Conservation (phyloP, 116 monocot genomes). For the Dioscorea cayenensis region DNA sequence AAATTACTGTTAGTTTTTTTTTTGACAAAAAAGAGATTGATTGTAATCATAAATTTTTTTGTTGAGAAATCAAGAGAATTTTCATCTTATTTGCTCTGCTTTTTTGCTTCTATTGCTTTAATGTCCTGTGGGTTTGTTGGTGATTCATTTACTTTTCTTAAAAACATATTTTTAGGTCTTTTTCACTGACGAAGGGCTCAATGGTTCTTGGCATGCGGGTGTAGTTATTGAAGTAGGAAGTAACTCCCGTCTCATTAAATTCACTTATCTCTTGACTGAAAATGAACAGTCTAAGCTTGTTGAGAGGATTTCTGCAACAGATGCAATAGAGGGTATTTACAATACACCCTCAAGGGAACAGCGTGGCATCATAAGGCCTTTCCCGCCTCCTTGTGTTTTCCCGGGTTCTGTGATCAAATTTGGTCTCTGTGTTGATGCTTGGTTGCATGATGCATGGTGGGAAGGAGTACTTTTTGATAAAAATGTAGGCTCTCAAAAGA, state of each 20-base stretch:
- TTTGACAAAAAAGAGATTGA: too few relatives aligned
- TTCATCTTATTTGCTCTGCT: background rate
- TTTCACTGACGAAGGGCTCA: conserved; percentile 48
- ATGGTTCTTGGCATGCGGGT: conserved; percentile 56
- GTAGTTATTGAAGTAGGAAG: conserved; percentile 13
- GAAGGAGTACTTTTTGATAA: conserved; percentile 69
- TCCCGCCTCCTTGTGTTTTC: conserved; percentile 20
- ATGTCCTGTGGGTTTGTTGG: background rate
- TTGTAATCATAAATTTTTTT: too few relatives aligned
- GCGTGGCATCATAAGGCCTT: conserved; percentile 42
- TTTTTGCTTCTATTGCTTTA: background rate
- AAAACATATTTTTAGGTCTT: conserved; percentile 27
- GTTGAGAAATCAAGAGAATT: too few relatives aligned
- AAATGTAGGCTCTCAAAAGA: conserved; percentile 14
- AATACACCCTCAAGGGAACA: conserved; percentile 4
- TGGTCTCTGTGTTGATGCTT: conserved; percentile 72
- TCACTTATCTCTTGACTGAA: conserved; percentile 33
- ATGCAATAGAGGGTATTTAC: conserved; percentile 33
- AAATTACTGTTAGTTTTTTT: too few relatives aligned
- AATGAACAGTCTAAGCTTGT: conserved; percentile 32
- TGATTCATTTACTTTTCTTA: background rate
- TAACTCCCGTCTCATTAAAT: conserved; percentile 30
- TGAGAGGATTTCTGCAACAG: conserved; percentile 31
- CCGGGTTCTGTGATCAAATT: conserved; percentile 19
- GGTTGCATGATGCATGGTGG: conserved; percentile 62